Evolutionary conservation across 2,329 filamentous ascomycete genomes (phyloP).

Genomic region (Hypoxylon sp.): DNA sequence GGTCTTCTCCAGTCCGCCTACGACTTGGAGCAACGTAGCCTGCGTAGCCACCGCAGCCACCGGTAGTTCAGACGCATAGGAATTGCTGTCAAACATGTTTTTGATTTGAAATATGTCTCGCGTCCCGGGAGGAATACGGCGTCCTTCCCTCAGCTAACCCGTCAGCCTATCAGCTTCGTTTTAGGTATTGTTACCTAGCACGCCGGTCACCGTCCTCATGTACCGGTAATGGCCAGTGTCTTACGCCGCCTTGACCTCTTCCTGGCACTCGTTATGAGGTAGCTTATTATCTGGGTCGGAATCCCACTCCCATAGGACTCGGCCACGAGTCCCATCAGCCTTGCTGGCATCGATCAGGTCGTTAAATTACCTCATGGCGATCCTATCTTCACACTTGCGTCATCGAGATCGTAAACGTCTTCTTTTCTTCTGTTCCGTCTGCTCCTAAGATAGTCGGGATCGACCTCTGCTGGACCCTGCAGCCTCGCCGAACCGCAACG

Average conservation of each 20-base stretch:
- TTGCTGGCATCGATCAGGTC: conserved; percentile 7
- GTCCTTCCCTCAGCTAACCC: conserved; percentile 24
- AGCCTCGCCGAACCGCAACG: conserved; percentile 4
- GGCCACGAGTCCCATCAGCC: conserved; percentile 11
- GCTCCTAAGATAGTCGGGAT: conserved; percentile 3
- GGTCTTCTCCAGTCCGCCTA: background rate
- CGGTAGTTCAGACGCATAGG: background rate
- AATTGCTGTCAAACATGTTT: background rate
- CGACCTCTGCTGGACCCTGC: background rate
- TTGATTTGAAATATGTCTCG: background rate
- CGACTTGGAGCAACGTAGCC: conserved; percentile 3
- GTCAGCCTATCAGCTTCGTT: background rate
- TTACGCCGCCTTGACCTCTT: too few species aligned
- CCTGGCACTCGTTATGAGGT: background rate
- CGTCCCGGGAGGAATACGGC: conserved; percentile 21
- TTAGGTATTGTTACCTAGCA: background rate
- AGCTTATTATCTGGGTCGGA: background rate
- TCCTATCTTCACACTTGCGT: conserved; percentile 12
- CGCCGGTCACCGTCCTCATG: background rate
- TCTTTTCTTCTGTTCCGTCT: background rate
- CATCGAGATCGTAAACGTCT: conserved; percentile 10
- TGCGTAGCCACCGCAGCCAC: too few species aligned
- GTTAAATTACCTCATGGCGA: conserved; percentile 2
- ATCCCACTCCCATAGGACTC: conserved; percentile 6
- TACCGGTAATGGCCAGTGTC: conserved; percentile 4